Percentiles rank a stretch among this genome's conserved stretches.
Evolutionary conservation across 2,329 filamentous ascomycete species (phyloP).

Genomic region (Sclerotinia borealis): DNA sequence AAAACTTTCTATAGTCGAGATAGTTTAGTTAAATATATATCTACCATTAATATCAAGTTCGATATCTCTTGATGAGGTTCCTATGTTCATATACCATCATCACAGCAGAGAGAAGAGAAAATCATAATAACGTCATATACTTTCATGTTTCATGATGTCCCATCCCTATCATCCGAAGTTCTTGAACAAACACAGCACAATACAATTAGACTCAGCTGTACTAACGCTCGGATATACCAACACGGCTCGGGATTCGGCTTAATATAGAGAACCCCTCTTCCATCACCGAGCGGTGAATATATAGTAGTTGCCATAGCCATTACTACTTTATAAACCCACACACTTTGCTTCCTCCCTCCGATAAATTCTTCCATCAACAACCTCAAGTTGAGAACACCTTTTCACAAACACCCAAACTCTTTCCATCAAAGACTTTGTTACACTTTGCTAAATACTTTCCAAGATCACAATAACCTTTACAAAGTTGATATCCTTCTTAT

Average conservation of each 20-base stretch:
- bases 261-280: rapidly evolving
- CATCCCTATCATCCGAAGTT: background rate
- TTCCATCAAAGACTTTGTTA: too few species aligned
- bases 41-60: too few species aligned
- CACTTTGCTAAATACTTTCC: background rate
- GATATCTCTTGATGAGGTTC: background rate
- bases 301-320: background rate
- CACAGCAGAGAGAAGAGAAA: background rate
- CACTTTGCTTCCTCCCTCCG: too few species aligned
- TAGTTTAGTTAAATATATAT: background rate
- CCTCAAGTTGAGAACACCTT: background rate
- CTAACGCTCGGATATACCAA: background rate
- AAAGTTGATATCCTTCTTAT: background rate
- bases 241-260: background rate
- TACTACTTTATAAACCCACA: background rate
- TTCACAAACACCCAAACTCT: background rate
- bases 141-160: too few species aligned
- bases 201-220: background rate
- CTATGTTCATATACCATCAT: background rate
- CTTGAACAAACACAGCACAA: background rate
- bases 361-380: background rate
- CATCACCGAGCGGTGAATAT: background rate
- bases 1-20: too few species aligned
- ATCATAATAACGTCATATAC: too few species aligned
- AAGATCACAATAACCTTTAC: too few species aligned